A percentile compares a stretch with the other conserved stretches of the same genome.
These are phyloP conservation scores for Dendrobium catenatum DNA, from an alignment of 106 monocot species.

Conservation along the genomic window DNA sequence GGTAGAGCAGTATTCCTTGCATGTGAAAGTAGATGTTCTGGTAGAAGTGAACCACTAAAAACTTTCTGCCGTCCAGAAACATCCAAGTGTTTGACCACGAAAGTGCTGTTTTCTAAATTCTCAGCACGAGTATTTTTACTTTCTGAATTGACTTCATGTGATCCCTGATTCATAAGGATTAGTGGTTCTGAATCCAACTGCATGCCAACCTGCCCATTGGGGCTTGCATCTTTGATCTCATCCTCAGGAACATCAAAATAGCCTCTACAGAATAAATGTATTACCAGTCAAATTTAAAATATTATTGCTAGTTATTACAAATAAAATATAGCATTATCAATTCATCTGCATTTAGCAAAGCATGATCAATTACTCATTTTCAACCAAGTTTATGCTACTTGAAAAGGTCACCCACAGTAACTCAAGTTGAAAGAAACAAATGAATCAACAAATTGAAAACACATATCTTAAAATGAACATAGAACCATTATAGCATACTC, in stretches of 20 bases:
- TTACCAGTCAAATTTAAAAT: background rate
- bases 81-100: slow-evolving; percentile 26
- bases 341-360: background rate
- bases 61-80: slow-evolving; percentile 38
- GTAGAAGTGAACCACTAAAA: slow-evolving; percentile 59
- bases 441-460: background rate
- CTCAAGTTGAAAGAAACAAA: background rate
- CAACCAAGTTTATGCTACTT: background rate
- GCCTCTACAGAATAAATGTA: slow-evolving; percentile 32
- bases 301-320: background rate
- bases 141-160: slow-evolving; percentile 17
- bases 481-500: slow-evolving; percentile 32
- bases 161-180: slow-evolving; percentile 18
- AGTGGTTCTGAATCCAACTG: slow-evolving; percentile 21
- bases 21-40: slow-evolving; percentile 44
- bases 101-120: slow-evolving; percentile 35
- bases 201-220: slow-evolving; percentile 21
- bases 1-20: slow-evolving; percentile 28
- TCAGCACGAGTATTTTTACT: slow-evolving; percentile 22
- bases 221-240: slow-evolving; percentile 28
- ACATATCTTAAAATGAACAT: background rate
- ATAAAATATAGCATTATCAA: background rate
- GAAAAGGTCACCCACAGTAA: background rate
- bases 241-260: slow-evolving; percentile 92
- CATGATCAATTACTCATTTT: background rate